Base-by-base conservation (phyloP, 176 grass and related monocot species). In the Oryza australiensis region DNA sequence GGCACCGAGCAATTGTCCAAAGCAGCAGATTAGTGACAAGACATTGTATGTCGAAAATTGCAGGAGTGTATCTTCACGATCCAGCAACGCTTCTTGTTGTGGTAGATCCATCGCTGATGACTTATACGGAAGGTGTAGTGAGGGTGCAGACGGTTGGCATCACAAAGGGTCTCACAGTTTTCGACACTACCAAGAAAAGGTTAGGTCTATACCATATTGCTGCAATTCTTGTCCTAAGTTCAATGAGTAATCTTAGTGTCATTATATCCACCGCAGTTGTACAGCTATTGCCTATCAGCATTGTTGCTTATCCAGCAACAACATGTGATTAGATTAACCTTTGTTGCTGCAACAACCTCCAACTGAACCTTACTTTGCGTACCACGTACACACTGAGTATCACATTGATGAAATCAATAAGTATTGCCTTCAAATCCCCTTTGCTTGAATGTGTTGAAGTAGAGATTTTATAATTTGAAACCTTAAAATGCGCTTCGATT, bases 51-150 rank as follows among this genome's bases (percentile, higher is more conserved):
- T 46, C 69, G 72, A 64, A 77, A 79, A n/a, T 84, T 89, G 49
- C 88, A 98, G 95, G 90, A 73, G 95, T 91, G 48, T 98, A 95
- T 84, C 90, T 98, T 70, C 95, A 98, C 42, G 95, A 98, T 78
- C 95, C 95, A 63, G 84, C 90, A 15, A 68, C 92, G 28, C 41
- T 98, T 82, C 71, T 98, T 74, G 92, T 92, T 37, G 95, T 92
- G 3, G 86, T 95, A 77, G 87, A 98, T 72, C 95, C 95, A 29
- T 89, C 95, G 2, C 57, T 93, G 60, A 72, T 98, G 88, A 98
- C 95, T 86, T 98, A 93, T 79, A 93, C 86, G 0, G 95, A 98
- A 86, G 95, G 95, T 16, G 82, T 91, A 0, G 90, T 94, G 72
- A 80, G 95, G 76, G 95, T 98, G 70, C 92, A 98, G 78, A 95